Base-by-base conservation (phyloP, 164 flowering plant genomes). In the Chimonanthus praecox region DNA sequence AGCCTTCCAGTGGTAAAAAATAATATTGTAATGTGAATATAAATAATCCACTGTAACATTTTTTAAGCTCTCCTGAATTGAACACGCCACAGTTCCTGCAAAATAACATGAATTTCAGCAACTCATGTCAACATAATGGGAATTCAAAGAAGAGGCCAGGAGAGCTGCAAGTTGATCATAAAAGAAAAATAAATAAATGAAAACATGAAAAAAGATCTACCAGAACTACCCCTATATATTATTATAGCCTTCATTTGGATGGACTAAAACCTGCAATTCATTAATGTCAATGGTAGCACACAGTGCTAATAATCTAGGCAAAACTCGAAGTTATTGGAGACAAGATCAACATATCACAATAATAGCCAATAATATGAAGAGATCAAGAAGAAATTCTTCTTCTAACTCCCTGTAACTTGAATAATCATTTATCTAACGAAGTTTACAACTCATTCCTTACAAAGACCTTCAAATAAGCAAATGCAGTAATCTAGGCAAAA, bases 51-150 rank as follows among this genome's bases (percentile, higher is more conserved):
- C 68, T 65, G 47, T 47, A 65, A 45, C 49, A 65, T 47, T 10
- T 44, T 45, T 63, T 66, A 78, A 78, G 82, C 71, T 76, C 82
- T 82, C 77, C 83, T 77, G 80, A 74, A 71, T 51, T 47, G 82
- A 71, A 64, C 48, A 86, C 72, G 77, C 73, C 81, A 78, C 65
- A 73, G 72, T 49, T 76, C 88, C 89, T 85, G 89, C 88, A 84
- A 80, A 84, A 85, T 68, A 80, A 70, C 71, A 82, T 69, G 60
- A 64, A 77, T 47, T 81, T 79, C 81, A 81, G 82, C 73, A 77
- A 71, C 47, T 67, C 75, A 74, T 75, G 49, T 33, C 68, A 80
- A 70, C 7, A 9, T 46, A 50, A 67, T 48, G 58, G 16, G 7
- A 7, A 70, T 46, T 44, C 15, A n/a, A 58, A 58, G 46, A 7